phyloP scores from a whole-genome alignment of 1,139 yeast species.

The Lodderomyces beijingensis region DNA sequence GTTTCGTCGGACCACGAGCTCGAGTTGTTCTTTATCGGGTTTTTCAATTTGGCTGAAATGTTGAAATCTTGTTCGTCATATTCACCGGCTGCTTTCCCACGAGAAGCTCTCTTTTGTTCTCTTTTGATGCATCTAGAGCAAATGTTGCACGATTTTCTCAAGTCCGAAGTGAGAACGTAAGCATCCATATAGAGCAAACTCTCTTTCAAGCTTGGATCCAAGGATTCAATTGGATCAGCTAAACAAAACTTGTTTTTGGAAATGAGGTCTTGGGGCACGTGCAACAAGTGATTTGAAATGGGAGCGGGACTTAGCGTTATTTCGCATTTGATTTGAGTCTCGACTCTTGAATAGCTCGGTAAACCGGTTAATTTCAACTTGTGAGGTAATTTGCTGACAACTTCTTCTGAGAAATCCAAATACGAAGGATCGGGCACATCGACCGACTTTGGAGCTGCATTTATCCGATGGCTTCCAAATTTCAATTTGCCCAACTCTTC shows the following conservation, averaged over 20 bases:
- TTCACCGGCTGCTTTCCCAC: slow-evolving; percentile 64
- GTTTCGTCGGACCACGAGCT: slow-evolving; percentile 75
- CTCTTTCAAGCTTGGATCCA: slow-evolving; percentile 44
- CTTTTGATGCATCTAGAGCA: slow-evolving; percentile 87
- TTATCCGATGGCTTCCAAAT: slow-evolving; percentile 48
- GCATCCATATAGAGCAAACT: slow-evolving; percentile 62
- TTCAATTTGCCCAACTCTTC: slow-evolving; percentile 51
- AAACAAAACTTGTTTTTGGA: slow-evolving; percentile 80
- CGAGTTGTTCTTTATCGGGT: slow-evolving; percentile 30
- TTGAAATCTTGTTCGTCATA: slow-evolving; percentile 3
- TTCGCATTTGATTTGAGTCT: slow-evolving; percentile 83
- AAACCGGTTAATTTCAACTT: slow-evolving; percentile 54
- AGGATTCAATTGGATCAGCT: slow-evolving; percentile 39
- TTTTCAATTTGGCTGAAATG: slow-evolving; percentile 3
- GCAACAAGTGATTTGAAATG: slow-evolving; percentile 55
- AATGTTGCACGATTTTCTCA: slow-evolving; percentile 60
- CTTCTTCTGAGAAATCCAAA: slow-evolving; percentile 34
- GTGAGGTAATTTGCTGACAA: slow-evolving; percentile 52
- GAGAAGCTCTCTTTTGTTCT: slow-evolving; percentile 89
- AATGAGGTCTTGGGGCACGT: slow-evolving; percentile 80
- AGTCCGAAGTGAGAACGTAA: slow-evolving; percentile 56
- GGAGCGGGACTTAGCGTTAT: slow-evolving; percentile 71
- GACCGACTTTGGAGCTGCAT: slow-evolving; percentile 33
- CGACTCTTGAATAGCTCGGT: slow-evolving; percentile 84
- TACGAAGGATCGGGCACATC: slow-evolving; percentile 30